These are phyloP conservation scores for Penicillium atrosanguineum DNA, from an alignment of 495 filamentous ascomycete species.

Conservation along the genomic window DNA sequence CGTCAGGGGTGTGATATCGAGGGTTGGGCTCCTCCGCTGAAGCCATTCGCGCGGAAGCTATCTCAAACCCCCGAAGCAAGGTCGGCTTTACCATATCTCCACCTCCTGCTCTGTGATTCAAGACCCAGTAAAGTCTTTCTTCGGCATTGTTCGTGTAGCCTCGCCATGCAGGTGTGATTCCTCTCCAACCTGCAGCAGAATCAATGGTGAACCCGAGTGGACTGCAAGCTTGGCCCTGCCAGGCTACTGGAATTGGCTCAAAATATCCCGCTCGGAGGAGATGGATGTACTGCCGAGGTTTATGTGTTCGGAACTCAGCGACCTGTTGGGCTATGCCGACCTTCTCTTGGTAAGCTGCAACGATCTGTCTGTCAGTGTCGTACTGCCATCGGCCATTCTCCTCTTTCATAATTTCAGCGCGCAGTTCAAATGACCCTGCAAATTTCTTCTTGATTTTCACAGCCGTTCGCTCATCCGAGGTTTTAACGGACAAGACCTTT, in stretches of 20 bases:
- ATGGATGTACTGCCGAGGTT: slow-evolving; percentile 45
- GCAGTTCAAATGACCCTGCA: slow-evolving; percentile 7
- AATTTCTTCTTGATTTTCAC: background rate
- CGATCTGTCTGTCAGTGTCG: slow-evolving; percentile 33
- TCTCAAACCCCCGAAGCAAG: slow-evolving; percentile 38
- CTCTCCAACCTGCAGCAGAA: slow-evolving; percentile 44
- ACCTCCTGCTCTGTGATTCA: slow-evolving; percentile 39
- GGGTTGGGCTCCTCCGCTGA: slow-evolving; percentile 38
- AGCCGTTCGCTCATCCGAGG: background rate
- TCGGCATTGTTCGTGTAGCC: slow-evolving; percentile 47
- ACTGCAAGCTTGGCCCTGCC: slow-evolving; percentile 38
- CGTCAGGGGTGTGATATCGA: slow-evolving; percentile 35
- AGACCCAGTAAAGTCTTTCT: slow-evolving; percentile 51
- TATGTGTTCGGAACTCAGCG: slow-evolving; percentile 30
- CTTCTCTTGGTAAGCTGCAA: slow-evolving; percentile 38
- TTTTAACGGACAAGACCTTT: background rate
- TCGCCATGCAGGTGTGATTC: slow-evolving; percentile 47
- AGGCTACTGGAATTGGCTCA: slow-evolving; percentile 46
- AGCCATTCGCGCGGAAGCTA: slow-evolving; percentile 42
- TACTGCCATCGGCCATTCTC: slow-evolving; percentile 44
- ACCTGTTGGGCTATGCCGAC: slow-evolving; percentile 40
- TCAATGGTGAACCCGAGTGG: slow-evolving; percentile 47
- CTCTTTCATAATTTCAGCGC: slow-evolving; percentile 36
- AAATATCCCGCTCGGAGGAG: slow-evolving; percentile 50
- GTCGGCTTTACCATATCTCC: slow-evolving; percentile 39